Conservation (phyloP, 164 flowering plant genomes). For the Litsea cubeba region DNA sequence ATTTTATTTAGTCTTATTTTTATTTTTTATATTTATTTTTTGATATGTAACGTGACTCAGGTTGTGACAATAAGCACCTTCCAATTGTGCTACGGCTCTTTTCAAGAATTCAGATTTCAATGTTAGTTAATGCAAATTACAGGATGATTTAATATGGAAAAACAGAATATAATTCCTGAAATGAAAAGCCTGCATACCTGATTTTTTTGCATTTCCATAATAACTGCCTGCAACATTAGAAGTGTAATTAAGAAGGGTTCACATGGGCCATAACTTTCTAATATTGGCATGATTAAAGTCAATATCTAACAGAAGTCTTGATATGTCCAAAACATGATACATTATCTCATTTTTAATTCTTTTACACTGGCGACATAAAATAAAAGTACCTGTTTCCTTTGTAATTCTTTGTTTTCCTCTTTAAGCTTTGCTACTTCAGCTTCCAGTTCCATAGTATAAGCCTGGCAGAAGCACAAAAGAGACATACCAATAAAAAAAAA, state of each 20-base stretch:
- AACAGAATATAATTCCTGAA: background rate
- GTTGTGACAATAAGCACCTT: too few relatives aligned
- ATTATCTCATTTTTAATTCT: background rate
- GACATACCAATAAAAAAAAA: too few relatives aligned
- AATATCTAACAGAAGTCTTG: background rate
- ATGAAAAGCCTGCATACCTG: constrained; percentile 42
- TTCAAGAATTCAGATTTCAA: background rate
- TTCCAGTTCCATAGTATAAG: constrained; percentile 94
- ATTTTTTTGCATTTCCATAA: constrained; percentile 69
- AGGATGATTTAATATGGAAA: background rate
- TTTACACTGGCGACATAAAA: background rate
- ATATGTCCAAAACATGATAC: background rate
- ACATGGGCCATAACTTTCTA: background rate
- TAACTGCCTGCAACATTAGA: constrained; percentile 51
- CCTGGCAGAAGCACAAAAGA: constrained; percentile 36
- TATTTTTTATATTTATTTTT: too few relatives aligned
- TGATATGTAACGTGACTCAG: too few relatives aligned
- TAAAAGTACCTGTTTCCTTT: constrained; percentile 58
- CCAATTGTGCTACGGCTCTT: background rate
- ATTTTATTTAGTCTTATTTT: too few relatives aligned
- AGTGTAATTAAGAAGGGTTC: constrained; percentile 4
- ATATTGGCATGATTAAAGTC: background rate
- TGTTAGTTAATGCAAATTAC: background rate
- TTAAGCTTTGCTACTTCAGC: constrained; percentile 86
- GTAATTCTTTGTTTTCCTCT: constrained; percentile 71